Evolutionary conservation across 495 filamentous ascomycete genomes (phyloP).

Genomic region (Mytilinidion resinicola): DNA sequence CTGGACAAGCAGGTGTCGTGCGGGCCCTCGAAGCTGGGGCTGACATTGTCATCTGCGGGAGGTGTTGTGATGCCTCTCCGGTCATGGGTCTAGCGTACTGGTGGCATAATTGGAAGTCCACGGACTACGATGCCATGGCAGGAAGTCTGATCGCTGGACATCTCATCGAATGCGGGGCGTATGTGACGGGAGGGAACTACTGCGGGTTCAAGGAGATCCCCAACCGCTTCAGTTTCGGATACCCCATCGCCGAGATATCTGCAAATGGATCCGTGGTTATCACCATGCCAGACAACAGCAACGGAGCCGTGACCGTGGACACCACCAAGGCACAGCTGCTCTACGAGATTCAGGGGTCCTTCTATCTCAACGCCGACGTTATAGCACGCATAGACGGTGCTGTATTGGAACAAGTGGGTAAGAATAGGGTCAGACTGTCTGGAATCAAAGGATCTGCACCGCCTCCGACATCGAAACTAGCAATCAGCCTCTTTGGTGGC

Average conservation of each 20-base stretch:
- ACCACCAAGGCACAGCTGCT: slow-evolving; percentile 18
- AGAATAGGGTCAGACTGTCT: slow-evolving; percentile 5
- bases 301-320: slow-evolving; percentile 15
- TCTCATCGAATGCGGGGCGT: slow-evolving; percentile 31
- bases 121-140: slow-evolving; percentile 24
- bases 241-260: slow-evolving; percentile 18
- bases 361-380: slow-evolving; percentile 18
- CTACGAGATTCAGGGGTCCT: slow-evolving; percentile 19
- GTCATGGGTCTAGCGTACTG: slow-evolving; percentile 30
- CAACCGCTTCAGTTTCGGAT: background rate
- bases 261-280: slow-evolving; percentile 6
- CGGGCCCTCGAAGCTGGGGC: slow-evolving; percentile 8
- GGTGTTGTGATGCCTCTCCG: slow-evolving; percentile 29
- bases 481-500: slow-evolving; percentile 10
- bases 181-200: slow-evolving; percentile 21
- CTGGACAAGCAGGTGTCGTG: slow-evolving; percentile 9
- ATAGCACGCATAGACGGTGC: slow-evolving; percentile 7
- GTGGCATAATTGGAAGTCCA: slow-evolving; percentile 28
- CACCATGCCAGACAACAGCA: slow-evolving; percentile 14
- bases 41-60: slow-evolving; percentile 32
- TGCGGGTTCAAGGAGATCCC: slow-evolving; percentile 5
- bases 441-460: slow-evolving; percentile 14
- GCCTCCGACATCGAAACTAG: slow-evolving; percentile 9
- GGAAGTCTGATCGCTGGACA: slow-evolving; percentile 31
- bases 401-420: slow-evolving; percentile 7